Conservation (phyloP, 345 rosid species). For the Tarenaya hassleriana region DNA sequence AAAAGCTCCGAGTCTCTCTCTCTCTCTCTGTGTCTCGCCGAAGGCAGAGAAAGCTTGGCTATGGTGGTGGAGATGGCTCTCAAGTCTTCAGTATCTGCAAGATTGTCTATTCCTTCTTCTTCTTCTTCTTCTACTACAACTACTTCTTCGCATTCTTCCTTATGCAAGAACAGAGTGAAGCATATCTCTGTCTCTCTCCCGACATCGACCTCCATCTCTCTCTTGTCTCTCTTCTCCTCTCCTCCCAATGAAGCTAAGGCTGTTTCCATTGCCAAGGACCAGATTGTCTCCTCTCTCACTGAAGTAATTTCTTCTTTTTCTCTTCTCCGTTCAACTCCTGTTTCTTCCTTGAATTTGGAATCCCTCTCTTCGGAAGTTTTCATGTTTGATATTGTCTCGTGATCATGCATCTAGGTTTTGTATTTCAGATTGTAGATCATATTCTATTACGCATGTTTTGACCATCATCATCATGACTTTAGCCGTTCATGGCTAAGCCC, state of each 20-base stretch:
- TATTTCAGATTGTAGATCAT: not conserved
- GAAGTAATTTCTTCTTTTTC: slow-evolving; percentile 37
- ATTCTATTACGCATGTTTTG: not conserved
- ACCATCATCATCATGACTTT: no score
- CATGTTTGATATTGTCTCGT: slow-evolving; percentile 5
- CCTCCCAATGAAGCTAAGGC: slow-evolving; percentile 57
- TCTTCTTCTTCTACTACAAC: slow-evolving; percentile 24
- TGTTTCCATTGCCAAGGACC: slow-evolving; percentile 62
- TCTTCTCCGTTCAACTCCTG: not conserved
- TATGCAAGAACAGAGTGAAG: slow-evolving; percentile 33
- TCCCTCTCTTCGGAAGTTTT: no score
- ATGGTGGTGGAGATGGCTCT: slow-evolving; percentile 49
- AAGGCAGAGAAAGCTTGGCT: slow-evolving; percentile 27
- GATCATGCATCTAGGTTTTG: no score
- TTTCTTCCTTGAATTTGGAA: not conserved
- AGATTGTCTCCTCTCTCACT: slow-evolving; percentile 73
- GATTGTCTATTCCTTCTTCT: slow-evolving; percentile 33
- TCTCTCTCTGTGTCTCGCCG: slow-evolving; percentile 24
- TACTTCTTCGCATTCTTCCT: slow-evolving; percentile 4
- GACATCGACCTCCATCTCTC: slow-evolving; percentile 54
- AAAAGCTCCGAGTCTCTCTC: not conserved
- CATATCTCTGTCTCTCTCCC: slow-evolving; percentile 50
- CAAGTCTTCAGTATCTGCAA: slow-evolving; percentile 41
- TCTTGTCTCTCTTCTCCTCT: slow-evolving; percentile 44
- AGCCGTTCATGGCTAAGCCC: no score